Evolutionary conservation across 257 asterid species (phyloP).

Genomic region (Leonotis leonurus): DNA sequence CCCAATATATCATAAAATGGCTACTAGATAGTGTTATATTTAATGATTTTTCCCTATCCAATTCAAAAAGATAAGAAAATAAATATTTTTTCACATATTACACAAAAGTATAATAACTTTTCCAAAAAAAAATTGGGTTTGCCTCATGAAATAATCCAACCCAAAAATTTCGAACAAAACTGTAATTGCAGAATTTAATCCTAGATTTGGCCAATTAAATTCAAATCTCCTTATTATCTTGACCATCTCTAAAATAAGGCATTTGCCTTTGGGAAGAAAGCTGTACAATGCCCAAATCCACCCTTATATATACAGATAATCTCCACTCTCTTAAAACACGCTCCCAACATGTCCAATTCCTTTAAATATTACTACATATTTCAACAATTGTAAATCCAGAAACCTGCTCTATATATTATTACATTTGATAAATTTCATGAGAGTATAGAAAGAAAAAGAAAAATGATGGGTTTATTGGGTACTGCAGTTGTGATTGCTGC

Average conservation of each 20-base stretch:
- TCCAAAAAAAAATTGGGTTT: not conserved
- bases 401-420: too few species aligned
- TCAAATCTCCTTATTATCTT: not conserved
- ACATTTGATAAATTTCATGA: too few species aligned
- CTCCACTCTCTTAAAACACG: not conserved
- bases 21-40: not conserved
- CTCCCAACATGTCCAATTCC: not conserved
- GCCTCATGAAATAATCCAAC: not conserved
- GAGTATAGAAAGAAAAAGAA: not conserved
- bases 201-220: not conserved
- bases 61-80: too few species aligned
- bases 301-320: not conserved
- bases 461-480: not conserved
- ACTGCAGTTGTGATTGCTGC: not conserved
- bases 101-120: not conserved
- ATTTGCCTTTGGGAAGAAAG: not conserved
- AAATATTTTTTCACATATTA: too few species aligned
- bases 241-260: not conserved
- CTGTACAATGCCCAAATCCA: not conserved
- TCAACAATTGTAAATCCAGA: not conserved
- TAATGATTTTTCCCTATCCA: not conserved
- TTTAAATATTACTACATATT: not conserved
- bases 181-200: constrained; percentile 3
- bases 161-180: not conserved
- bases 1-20: not conserved